A percentile compares a stretch with the other conserved stretches of the same genome.
phyloP scores from a whole-genome alignment of 2,329 filamentous ascomycete species.

The Alternaria burnsii region DNA sequence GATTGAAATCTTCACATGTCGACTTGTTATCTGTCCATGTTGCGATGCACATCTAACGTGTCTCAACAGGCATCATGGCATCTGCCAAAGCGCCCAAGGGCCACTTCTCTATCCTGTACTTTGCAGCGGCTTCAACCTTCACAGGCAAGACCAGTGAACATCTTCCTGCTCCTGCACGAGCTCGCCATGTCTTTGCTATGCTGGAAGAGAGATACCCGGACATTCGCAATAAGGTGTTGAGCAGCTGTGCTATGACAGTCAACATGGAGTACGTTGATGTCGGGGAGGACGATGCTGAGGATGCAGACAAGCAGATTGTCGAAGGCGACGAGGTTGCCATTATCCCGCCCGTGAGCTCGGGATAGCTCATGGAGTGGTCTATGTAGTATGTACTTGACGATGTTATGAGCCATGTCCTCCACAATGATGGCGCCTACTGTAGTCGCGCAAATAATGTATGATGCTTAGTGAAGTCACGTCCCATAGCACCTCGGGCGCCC shows the following conservation, averaged over 20 bases:
- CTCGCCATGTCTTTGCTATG: conserved; percentile 69
- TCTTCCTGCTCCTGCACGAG: conserved; percentile 70
- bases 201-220: conserved; percentile 76
- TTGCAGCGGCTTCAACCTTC: conserved; percentile 76
- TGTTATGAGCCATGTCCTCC: background rate
- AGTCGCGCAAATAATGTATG: background rate
- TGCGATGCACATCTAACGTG: conserved; percentile 24
- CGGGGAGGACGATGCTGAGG: conserved; percentile 59
- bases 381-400: background rate
- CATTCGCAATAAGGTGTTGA: conserved; percentile 72
- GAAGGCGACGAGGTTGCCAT: conserved; percentile 86
- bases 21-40: background rate
- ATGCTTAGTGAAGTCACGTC: background rate
- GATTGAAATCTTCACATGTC: conserved; percentile 28
- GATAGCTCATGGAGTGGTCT: conserved; percentile 41
- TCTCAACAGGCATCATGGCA: conserved; percentile 43
- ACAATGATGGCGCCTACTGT: background rate
- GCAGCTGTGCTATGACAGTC: conserved; percentile 78
- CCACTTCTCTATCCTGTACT: conserved; percentile 84
- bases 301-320: conserved; percentile 63
- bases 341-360: conserved; percentile 88
- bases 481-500: too few species aligned
- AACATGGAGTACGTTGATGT: conserved; percentile 84
- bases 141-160: conserved; percentile 73
- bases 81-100: conserved; percentile 62